phyloP scores from a whole-genome alignment of 139 green algal species.

The Monoraphidium neglectum region DNA sequence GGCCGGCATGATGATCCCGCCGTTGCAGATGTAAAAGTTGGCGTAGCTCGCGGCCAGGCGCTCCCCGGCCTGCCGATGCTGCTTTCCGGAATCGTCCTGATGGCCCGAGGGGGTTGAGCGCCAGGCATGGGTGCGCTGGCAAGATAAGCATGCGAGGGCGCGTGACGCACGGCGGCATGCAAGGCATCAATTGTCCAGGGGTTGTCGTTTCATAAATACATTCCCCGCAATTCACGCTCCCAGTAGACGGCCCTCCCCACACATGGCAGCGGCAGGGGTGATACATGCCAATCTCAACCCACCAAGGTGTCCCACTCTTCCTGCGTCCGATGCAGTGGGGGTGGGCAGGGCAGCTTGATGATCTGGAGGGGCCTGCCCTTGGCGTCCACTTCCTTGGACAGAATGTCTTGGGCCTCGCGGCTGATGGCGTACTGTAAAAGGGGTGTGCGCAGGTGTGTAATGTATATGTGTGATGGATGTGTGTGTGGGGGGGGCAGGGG shows the following conservation, averaged over 20 bases:
- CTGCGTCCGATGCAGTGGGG: constrained; percentile 34
- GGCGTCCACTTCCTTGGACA: constrained; percentile 52
- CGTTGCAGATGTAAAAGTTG: constrained; percentile 35
- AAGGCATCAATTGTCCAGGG: too few species aligned
- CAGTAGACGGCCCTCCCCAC: too few species aligned
- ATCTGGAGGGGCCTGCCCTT: constrained; percentile 60
- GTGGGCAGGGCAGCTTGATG: constrained; percentile 67
- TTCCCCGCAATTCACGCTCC: too few species aligned
- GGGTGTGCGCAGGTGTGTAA: too few species aligned
- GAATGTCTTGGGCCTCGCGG: constrained; percentile 26
- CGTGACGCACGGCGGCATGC: too few species aligned
- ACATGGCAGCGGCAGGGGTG: too few species aligned
- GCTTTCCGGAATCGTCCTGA: neutral
- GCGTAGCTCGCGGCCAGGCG: constrained; percentile 17
- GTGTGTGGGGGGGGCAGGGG: too few species aligned
- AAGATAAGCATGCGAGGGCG: too few species aligned
- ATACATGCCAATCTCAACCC: too few species aligned
- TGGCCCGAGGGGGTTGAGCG: neutral
- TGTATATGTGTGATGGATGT: too few species aligned
- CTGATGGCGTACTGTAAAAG: constrained; percentile 15
- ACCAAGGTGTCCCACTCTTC: constrained; percentile 34
- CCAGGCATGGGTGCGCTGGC: too few species aligned
- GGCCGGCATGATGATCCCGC: constrained; percentile 17
- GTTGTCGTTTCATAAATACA: too few species aligned
- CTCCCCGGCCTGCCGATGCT: constrained; percentile 3